Percentiles rank a stretch among this genome's conserved stretches.
These are phyloP conservation scores for Marasmius tenuissimus DNA, from an alignment of 1,284 basidiomycete species.

Conservation along the genomic window DNA sequence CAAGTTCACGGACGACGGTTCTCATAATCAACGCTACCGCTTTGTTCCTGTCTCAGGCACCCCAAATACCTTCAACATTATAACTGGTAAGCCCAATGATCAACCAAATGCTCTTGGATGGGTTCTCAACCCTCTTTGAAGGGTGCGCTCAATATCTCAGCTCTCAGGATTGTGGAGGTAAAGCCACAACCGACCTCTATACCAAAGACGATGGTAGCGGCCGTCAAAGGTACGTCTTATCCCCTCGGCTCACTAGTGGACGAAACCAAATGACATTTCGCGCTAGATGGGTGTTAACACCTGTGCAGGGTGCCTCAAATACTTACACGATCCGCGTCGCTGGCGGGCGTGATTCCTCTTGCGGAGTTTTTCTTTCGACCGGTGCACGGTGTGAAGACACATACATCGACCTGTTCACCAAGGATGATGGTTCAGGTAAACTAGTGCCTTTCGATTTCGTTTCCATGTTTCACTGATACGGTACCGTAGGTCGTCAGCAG, in stretches of 20 bases:
- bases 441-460: not conserved
- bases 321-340: slow-evolving; percentile 14
- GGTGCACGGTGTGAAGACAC: slow-evolving; percentile 12
- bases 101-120: not conserved
- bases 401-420: slow-evolving; percentile 14
- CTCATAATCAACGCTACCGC: slow-evolving; percentile 16
- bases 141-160: slow-evolving; percentile 14
- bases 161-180: slow-evolving; percentile 8
- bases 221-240: slow-evolving; percentile 9
- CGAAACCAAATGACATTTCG: not conserved
- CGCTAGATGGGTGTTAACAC: slow-evolving; percentile 11
- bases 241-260: not conserved
- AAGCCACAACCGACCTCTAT: slow-evolving; percentile 11
- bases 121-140: not conserved
- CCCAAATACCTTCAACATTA: slow-evolving; percentile 15
- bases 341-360: slow-evolving; percentile 8
- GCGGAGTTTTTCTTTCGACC: slow-evolving; percentile 9
- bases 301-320: slow-evolving; percentile 13
- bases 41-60: slow-evolving; percentile 15
- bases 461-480: not conserved
- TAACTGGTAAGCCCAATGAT: slow-evolving; percentile 3
- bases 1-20: slow-evolving; percentile 10
- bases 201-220: slow-evolving; percentile 11
- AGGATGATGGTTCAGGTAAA: slow-evolving; percentile 16
- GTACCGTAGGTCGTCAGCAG: not conserved